Evolutionary conservation across 106 monocot species (phyloP), one percentile per base, ranked within the genome.

Genomic region (Platanthera guangdongensis): DNA sequence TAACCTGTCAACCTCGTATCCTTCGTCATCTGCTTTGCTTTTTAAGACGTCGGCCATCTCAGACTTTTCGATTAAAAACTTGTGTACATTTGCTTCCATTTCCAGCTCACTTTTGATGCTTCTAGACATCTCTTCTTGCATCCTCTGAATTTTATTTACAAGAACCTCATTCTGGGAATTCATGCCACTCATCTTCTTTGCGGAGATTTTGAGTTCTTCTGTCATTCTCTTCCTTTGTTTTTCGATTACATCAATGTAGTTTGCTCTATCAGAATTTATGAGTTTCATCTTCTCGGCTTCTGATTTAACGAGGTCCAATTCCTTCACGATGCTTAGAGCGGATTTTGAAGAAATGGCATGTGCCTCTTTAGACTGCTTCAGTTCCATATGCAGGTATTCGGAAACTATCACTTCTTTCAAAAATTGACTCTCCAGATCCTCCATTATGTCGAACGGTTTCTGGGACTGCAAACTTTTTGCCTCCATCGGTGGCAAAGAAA

Each of bases 311-410:
- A 69, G 69, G 0, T 78, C 69, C 52, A 22, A 63, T 25, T 63
- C 62, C 7, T 25, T 63, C 21, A 9, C 22, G 8, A 22, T 22
- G 8, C 62, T 63, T 63, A 63, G 22, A 65, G 32, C 11, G 32
- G 5, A 25, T 65, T 65, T 65, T n/a, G 32, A 65, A 10, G 32
- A 30, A 65, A 65, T 32, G 13, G 0, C 8, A 6, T 65, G 65
- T 32, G 65, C 70, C n/a, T 78, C 68, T 54, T 85, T 82, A 9
- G 22, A 64, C 78, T 82, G 81, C 53, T 72, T 82, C 53, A 85
- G 71, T 79, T 82, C 79, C 25, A 73, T 68, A 68, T 68, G 64
- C 7, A 79, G 79, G 64, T 78, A 85, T 67, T 85, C 76, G 73
- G 49, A 50, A 50, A 64, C 22, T 48, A 82, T 64, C 2, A 45